Conservation (phyloP, 768 basidiomycete species). For the Hypsizygus marmoreus region DNA sequence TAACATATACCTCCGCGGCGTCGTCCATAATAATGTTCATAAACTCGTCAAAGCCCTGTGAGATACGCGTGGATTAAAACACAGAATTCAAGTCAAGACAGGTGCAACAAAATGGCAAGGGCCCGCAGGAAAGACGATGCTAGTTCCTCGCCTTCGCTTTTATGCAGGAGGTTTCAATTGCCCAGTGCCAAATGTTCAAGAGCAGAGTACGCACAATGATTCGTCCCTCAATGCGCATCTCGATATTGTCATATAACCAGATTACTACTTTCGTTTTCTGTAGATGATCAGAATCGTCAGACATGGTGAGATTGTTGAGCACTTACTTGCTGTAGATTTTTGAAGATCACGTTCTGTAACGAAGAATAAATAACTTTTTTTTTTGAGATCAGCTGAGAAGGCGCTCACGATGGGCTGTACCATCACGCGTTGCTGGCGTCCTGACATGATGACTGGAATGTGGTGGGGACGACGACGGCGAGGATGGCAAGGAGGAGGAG, state of each 20-base stretch:
- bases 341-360: constrained; percentile 92
- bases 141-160: constrained; percentile 33
- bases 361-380: constrained; percentile 9
- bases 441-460: constrained; percentile 66
- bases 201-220: constrained; percentile 77
- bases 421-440: constrained; percentile 95
- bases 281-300: constrained; percentile 13
- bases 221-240: constrained; percentile 94
- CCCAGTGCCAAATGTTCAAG: constrained; percentile 23
- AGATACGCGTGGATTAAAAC: too few species aligned
- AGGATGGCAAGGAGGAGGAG: constrained; percentile 13
- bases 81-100: neutral
- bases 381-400: constrained; percentile 3
- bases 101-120: neutral
- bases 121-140: neutral
- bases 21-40: constrained; percentile 98
- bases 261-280: constrained; percentile 85
- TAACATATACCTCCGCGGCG: constrained; percentile 88
- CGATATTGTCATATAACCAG: constrained; percentile 96
- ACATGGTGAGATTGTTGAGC: constrained; percentile 6
- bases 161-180: constrained; percentile 35
- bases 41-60: constrained; percentile 98
- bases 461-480: constrained; percentile 10
- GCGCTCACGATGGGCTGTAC: constrained; percentile 95
- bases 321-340: constrained; percentile 86